phyloP scores from a whole-genome alignment of 331 rosid genomes.

The Quercus phellos region DNA sequence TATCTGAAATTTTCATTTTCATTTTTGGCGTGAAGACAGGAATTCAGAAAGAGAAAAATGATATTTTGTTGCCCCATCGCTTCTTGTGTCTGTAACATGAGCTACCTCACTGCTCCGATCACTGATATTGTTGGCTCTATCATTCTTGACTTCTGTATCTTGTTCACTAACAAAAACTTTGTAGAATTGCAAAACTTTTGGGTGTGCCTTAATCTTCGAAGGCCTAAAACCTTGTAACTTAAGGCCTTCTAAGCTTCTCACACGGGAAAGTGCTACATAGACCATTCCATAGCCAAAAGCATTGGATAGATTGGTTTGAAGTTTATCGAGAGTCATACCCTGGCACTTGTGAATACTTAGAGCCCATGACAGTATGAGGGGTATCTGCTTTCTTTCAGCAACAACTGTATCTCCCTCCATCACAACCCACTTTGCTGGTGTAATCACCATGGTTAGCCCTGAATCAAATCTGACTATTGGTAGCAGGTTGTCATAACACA shows the following conservation, averaged over 20 bases:
- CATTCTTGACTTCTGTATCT: slow-evolving; percentile 3
- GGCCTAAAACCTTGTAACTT: slow-evolving; percentile 35
- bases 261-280: slow-evolving; percentile 48
- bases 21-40: slow-evolving; percentile 5
- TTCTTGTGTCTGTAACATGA: not conserved
- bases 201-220: slow-evolving; percentile 37
- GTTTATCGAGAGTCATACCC: slow-evolving; percentile 52
- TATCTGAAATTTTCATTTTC: slow-evolving; percentile 13
- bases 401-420: slow-evolving; percentile 27
- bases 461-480: slow-evolving; percentile 41
- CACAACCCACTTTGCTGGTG: slow-evolving; percentile 31
- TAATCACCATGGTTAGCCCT: slow-evolving; percentile 1
- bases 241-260: slow-evolving; percentile 47
- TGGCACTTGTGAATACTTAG: slow-evolving; percentile 59
- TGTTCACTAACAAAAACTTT: slow-evolving; percentile 5
- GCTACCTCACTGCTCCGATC: not conserved
- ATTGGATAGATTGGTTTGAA: slow-evolving; percentile 28
- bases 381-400: slow-evolving; percentile 46
- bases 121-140: not conserved
- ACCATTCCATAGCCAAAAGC: slow-evolving; percentile 44
- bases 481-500: slow-evolving; percentile 22
- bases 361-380: slow-evolving; percentile 51
- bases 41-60: slow-evolving; percentile 14
- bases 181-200: slow-evolving; percentile 37
- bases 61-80: not conserved